These are phyloP conservation scores for Lepraria neglecta DNA, from an alignment of 495 filamentous ascomycete species.

Conservation along the genomic window DNA sequence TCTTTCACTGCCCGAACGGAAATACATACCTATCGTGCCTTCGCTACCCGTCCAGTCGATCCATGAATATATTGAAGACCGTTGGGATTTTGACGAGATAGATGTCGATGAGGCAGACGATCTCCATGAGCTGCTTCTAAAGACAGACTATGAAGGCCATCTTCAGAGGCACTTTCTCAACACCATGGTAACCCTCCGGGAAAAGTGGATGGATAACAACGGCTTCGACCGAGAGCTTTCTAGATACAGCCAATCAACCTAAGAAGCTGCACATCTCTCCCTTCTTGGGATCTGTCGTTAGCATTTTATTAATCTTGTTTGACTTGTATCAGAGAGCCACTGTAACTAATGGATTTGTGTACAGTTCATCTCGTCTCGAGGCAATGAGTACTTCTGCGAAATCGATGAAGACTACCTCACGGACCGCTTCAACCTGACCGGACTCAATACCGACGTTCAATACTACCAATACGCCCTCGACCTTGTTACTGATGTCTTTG, in stretches of 20 bases:
- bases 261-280: neutral
- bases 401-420: conserved; percentile 99
- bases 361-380: conserved; percentile 93
- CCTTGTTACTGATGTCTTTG: conserved; percentile 99
- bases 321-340: neutral
- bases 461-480: conserved; percentile 99
- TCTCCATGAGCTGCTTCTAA: neutral
- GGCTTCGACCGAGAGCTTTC: neutral
- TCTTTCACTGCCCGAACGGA: no score
- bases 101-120: neutral
- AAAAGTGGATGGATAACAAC: neutral
- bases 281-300: neutral
- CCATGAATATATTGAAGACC: neutral
- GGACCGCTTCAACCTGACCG: conserved; percentile 96
- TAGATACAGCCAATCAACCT: neutral
- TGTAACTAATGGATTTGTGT: neutral
- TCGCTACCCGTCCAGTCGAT: neutral
- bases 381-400: conserved; percentile 99
- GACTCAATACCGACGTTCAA: conserved; percentile 92
- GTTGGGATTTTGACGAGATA: neutral
- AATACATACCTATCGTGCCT: neutral
- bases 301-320: no score
- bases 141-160: neutral
- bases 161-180: neutral
- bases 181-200: neutral